Evolutionary conservation across 805 yeast genomes (phyloP).

Genomic region (Spathaspora hagerdaliae): DNA sequence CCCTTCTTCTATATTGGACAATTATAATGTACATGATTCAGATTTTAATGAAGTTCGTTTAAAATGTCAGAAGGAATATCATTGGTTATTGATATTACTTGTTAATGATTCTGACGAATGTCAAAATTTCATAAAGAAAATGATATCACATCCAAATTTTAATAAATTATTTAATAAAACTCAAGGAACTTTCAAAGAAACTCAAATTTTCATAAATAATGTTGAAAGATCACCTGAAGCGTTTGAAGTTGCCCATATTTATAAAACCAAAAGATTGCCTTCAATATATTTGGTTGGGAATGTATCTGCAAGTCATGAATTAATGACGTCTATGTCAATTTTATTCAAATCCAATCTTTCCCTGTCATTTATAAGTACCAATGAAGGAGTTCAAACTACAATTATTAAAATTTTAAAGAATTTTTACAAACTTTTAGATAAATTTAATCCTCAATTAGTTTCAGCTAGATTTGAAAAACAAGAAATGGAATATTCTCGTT

Average conservation of each 20-base stretch:
- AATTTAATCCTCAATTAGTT: constrained; percentile 37
- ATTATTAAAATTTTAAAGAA: constrained; percentile 22
- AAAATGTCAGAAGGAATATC: constrained; percentile 20
- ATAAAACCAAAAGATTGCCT: constrained; percentile 27
- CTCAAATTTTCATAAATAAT: constrained; percentile 26
- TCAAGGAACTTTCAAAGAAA: constrained; percentile 24
- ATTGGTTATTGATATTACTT: constrained; percentile 32
- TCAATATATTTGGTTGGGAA: constrained; percentile 36
- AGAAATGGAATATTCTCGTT: constrained; percentile 36
- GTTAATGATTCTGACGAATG: constrained; percentile 21
- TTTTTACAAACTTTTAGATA: constrained; percentile 20
- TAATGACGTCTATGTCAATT: constrained; percentile 37
- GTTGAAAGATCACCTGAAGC: constrained; percentile 32
- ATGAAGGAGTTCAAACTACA: constrained; percentile 16
- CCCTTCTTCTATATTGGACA: background rate
- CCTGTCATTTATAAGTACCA: constrained; percentile 10
- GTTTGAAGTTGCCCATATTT: constrained; percentile 31
- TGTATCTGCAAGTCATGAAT: constrained; percentile 29
- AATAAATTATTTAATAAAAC: constrained; percentile 22
- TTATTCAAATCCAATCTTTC: constrained; percentile 28
- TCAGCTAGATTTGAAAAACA: constrained; percentile 34
- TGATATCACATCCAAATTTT: constrained; percentile 15
- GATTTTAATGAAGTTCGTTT: constrained; percentile 30
- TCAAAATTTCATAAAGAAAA: constrained; percentile 11
- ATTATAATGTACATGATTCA: constrained; percentile 10